Evolutionary conservation across 1,284 basidiomycete species (phyloP), one percentile per base, ranked within the genome.

Genomic region (Trichosporon sp.): DNA sequence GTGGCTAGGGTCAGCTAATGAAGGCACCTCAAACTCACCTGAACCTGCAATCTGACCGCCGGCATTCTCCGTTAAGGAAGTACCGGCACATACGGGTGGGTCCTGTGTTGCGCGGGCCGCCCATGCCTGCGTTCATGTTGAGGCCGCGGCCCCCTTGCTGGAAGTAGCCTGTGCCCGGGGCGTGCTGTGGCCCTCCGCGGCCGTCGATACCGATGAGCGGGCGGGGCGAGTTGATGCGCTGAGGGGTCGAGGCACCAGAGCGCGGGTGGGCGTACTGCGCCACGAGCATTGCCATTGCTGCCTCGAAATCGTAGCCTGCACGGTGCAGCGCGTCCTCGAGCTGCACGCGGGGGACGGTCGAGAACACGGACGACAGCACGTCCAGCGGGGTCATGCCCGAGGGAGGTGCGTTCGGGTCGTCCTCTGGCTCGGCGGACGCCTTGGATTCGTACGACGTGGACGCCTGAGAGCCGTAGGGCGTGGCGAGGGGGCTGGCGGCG

Each of bases 361-460:
- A 88, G 37, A 98, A 97, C 36, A 99, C 91, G 34, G 91, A 94
- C 72, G 87, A 89, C 21, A 99, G 87, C 40, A 98, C 92, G 73
- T 98, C 95, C 70, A 99, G 90, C 0, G 95, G 95, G 1, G 95
- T 95, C 91, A 98, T 95, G 34, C 92, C 91, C 70, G 91, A 88
- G 0, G 74, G 69, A 2, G 71, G 70, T 31, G 72, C 67, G 19
- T 64, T 61, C 3, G 70, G 60, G 16, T 72, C 74, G 2, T 73
- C 68, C 27, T 65, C 66, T 2, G 87, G 86, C 63, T 81, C 78
- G 11, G 63, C 64, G n/a, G 62, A 63, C 14, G 56, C 57, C 16
- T 85, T 37, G 74, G 77, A 56, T 78, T 79, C 58, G 77, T 66
- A 82, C 80, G 25, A 79, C 13, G 60, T 63, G 11, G 66, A 64